Evolutionary conservation across 2,329 filamentous ascomycete genomes (phyloP).

Genomic region (Albophoma yamanashiensis): DNA sequence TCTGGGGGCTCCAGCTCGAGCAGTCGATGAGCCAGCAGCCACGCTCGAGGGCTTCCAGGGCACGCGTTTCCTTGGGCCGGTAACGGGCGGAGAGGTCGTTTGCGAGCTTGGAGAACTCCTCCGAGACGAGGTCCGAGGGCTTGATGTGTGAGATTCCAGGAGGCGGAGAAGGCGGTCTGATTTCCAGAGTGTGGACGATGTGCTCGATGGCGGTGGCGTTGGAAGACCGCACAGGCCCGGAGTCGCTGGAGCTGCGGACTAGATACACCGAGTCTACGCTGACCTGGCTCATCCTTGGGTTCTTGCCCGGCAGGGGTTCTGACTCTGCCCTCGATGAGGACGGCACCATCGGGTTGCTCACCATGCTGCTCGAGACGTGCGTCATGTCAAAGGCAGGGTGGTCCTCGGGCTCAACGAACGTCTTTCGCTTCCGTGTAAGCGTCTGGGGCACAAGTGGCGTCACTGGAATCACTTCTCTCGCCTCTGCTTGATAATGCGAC

Average conservation of each 20-base stretch:
- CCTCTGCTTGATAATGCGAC: background rate
- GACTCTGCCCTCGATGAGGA: constrained; percentile 16
- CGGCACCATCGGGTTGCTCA: constrained; percentile 7
- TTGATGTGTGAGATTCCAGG: constrained; percentile 34
- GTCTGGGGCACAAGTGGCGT: constrained; percentile 8
- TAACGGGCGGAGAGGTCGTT: constrained; percentile 43
- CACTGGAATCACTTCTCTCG: constrained; percentile 12
- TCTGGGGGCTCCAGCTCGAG: constrained; percentile 35
- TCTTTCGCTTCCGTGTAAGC: background rate
- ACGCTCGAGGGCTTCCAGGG: constrained; percentile 49
- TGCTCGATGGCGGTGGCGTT: constrained; percentile 6
- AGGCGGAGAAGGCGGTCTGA: constrained; percentile 43
- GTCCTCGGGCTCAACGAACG: background rate
- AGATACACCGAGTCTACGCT: constrained; percentile 7
- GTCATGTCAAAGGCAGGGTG: constrained; percentile 13
- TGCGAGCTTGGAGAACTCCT: constrained; percentile 38
- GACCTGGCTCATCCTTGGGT: constrained; percentile 8
- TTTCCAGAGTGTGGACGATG: constrained; percentile 29
- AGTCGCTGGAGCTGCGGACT: constrained; percentile 19
- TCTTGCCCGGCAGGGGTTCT: constrained; percentile 18
- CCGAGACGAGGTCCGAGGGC: constrained; percentile 43
- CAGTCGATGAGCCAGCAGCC: constrained; percentile 67
- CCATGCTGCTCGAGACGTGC: constrained; percentile 20
- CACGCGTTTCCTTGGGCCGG: constrained; percentile 27
- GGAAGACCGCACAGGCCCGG: constrained; percentile 9